phyloP scores from a whole-genome alignment of 805 yeast species.

The Maudiozyma pseudohumilis region DNA sequence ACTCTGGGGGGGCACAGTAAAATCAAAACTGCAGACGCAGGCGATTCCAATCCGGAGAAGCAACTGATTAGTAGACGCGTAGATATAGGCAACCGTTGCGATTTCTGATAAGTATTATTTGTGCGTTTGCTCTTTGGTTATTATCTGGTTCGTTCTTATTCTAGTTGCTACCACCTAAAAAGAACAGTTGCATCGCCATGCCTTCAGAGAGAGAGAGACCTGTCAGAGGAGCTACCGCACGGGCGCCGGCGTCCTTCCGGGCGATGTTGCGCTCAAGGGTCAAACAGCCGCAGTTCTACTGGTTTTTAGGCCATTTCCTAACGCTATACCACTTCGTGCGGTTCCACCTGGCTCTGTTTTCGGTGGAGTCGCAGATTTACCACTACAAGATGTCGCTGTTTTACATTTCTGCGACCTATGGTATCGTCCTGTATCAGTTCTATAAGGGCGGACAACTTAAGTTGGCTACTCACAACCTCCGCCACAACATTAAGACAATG shows the following conservation, averaged over 20 bases:
- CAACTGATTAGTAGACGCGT: too few relatives aligned
- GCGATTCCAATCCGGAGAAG: too few relatives aligned
- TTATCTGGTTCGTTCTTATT: too few relatives aligned
- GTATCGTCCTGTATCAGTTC: slow-evolving; percentile 52
- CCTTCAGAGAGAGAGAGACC: too few relatives aligned
- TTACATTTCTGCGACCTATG: slow-evolving; percentile 49
- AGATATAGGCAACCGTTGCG: too few relatives aligned
- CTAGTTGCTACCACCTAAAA: too few relatives aligned
- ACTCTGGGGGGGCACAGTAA: too few relatives aligned
- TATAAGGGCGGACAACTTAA: slow-evolving; percentile 35
- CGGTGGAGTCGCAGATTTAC: slow-evolving; percentile 24
- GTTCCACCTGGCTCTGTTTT: slow-evolving; percentile 36
- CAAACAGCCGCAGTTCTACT: slow-evolving; percentile 52
- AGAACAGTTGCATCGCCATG: too few relatives aligned
- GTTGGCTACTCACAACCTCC: slow-evolving; percentile 28
- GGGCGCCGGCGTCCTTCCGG: slow-evolving; percentile 11
- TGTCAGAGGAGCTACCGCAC: neutral
- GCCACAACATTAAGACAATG: slow-evolving; percentile 25
- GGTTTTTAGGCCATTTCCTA: slow-evolving; percentile 56
- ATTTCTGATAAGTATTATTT: too few relatives aligned
- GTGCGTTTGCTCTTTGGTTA: too few relatives aligned
- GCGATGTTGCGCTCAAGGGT: slow-evolving; percentile 17
- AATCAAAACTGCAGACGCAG: too few relatives aligned
- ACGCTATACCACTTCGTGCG: slow-evolving; percentile 35
- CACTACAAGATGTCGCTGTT: slow-evolving; percentile 38